Conservation (phyloP, 345 rosid genomes). For the Eutrema heterophyllum region DNA sequence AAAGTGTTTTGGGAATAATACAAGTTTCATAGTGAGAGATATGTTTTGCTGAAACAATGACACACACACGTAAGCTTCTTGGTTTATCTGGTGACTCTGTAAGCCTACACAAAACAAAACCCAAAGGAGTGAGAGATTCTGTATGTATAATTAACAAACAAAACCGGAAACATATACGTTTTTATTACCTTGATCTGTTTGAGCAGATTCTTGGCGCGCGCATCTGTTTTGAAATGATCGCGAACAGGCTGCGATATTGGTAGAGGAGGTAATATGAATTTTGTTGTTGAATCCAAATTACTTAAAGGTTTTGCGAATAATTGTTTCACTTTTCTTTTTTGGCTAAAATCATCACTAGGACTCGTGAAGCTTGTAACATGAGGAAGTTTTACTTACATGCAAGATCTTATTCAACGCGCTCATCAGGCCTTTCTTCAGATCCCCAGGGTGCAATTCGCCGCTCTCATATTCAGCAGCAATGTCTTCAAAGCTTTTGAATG, state of each 20-base stretch:
- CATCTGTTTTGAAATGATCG: not conserved
- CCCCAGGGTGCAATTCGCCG: conserved; percentile 63
- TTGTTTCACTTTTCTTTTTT: not conserved
- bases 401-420: conserved; percentile 62
- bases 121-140: not conserved
- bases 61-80: not conserved
- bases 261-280: not conserved
- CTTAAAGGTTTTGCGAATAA: not conserved
- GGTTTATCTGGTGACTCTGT: not conserved
- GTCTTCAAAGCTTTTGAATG: conserved; percentile 53
- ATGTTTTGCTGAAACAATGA: not conserved
- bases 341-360: not conserved
- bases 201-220: not conserved
- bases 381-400: conserved; percentile 43
- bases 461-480: conserved; percentile 60
- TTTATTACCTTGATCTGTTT: not conserved
- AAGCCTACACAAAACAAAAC: not conserved
- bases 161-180: not conserved
- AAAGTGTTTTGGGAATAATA: not conserved
- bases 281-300: not conserved
- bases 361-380: not conserved
- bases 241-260: not conserved
- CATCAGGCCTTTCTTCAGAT: conserved; percentile 67
- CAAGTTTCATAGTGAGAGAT: not conserved
- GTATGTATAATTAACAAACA: not conserved